phyloP scores from a whole-genome alignment of 768 basidiomycete species.

The Phanerochaete carnosa region DNA sequence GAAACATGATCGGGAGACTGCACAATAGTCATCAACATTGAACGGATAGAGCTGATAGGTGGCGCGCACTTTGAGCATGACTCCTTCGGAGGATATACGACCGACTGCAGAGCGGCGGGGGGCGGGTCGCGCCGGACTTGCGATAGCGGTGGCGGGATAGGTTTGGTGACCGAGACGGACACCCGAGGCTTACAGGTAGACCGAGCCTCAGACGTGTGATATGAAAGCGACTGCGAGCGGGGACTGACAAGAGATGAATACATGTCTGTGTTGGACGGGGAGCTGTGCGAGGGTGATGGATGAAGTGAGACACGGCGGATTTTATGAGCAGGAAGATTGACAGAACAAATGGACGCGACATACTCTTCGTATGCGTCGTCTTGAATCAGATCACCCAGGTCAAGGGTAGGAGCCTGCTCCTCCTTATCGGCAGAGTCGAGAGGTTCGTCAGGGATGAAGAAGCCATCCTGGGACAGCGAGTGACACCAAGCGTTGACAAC shows the following conservation, averaged over 20 bases:
- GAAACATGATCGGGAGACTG: conserved; percentile 79
- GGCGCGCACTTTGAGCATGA: conserved; percentile 68
- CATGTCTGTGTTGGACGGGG: conserved; percentile 4
- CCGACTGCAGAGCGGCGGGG: conserved; percentile 46
- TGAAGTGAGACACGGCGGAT: conserved; percentile 6
- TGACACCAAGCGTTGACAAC: conserved; percentile 60
- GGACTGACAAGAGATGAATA: not conserved
- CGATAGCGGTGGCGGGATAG: conserved; percentile 64
- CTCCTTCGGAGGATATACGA: conserved; percentile 72
- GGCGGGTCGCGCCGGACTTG: conserved; percentile 51
- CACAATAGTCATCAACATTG: conserved; percentile 1
- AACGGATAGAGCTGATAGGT: not conserved
- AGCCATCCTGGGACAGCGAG: conserved; percentile 41
- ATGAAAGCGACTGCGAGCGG: conserved; percentile 2
- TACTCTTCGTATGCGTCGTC: conserved; percentile 77
- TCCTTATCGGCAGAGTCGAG: conserved; percentile 39
- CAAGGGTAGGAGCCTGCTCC: conserved; percentile 55
- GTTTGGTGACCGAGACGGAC: conserved; percentile 51
- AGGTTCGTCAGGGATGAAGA: conserved; percentile 34
- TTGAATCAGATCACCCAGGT: conserved; percentile 71
- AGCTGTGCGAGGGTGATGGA: conserved; percentile 1
- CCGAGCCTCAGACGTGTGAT: not conserved
- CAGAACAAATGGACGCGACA: conserved; percentile 25
- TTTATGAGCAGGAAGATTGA: conserved; percentile 6
- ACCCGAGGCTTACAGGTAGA: conserved; percentile 24